Base-by-base conservation (phyloP, 345 rosid species). In the Acer negundo region DNA sequence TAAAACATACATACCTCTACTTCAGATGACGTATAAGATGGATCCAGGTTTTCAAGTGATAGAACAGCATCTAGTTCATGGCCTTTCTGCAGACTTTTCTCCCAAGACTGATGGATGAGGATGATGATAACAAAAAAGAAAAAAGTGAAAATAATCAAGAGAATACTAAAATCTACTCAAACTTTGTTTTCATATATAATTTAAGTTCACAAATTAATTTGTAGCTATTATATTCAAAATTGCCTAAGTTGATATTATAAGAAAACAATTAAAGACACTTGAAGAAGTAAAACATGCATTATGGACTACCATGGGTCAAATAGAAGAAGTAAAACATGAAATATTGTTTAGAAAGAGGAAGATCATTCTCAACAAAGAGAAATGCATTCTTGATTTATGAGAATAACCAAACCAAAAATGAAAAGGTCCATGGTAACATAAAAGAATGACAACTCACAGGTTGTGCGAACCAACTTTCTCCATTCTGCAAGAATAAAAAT, bases 1-100 rank as follows among this genome's bases (percentile, higher is more conserved):
- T 70, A 80, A 28, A 49, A n/a, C 67, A 70, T 69, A 77, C 11
- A 65, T 84, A 91, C 93, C 91, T 89, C 88, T 49, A 91, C 84
- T 76, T 91, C 91, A 61, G 77, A 69, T 56, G 92, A 91, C 55
- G 89, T 76, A 79, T 28, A 82, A 49, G 89, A 85, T 56, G 90
- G 89, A 75, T 89, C 90, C 80, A 89, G 82, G 78, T 91, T 89
- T 47, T 85, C 89, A 61, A 88, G 74, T 62, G 75, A 82, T 73
- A 88, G 75, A 80, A 88, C 62, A 49, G 78, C 79, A 67, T 82
- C 85, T 65, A 12, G 65, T 69, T 77, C 63, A 20, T 78, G 64
- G 79, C 90, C 92, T 58, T 7, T 70, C 73, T 72, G 75, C 69
- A 89, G 77, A 75, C 76, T 81, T 44, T 84, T 83, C 77, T 81